phyloP scores from a whole-genome alignment of 441 rosid species.

The Metrosideros polymorpha region DNA sequence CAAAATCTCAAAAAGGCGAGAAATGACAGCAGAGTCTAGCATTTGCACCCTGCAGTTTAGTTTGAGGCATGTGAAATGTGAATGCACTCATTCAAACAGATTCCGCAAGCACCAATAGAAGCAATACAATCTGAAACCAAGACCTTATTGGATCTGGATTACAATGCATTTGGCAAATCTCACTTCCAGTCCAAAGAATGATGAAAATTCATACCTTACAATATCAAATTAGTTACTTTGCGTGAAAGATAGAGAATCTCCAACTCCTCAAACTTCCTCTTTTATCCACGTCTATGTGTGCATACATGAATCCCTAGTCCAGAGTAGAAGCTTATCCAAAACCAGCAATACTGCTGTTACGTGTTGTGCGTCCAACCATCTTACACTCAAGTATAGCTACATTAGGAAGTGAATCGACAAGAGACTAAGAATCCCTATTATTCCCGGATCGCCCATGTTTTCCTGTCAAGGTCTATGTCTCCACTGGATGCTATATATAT shows the following conservation, averaged over 20 bases:
- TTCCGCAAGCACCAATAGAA: background rate
- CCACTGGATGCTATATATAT: background rate
- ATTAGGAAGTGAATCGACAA: background rate
- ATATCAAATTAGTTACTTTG: background rate
- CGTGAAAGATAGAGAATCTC: background rate
- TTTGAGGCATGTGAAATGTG: background rate
- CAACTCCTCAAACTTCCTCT: background rate
- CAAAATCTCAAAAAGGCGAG: slow-evolving; percentile 47
- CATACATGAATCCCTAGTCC: background rate
- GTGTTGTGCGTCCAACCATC: background rate
- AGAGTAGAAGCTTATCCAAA: background rate
- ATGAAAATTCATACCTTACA: background rate
- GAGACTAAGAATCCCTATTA: background rate
- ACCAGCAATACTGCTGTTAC: background rate
- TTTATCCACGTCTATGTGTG: background rate
- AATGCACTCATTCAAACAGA: background rate
- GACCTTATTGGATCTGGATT: background rate
- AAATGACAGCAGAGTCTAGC: slow-evolving; percentile 37
- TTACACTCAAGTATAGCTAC: background rate
- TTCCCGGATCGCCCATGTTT: background rate
- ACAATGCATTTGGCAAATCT: background rate
- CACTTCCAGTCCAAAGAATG: background rate
- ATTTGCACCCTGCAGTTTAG: slow-evolving; percentile 30
- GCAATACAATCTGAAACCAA: background rate
- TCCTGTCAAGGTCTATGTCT: background rate